Percentiles rank a stretch among this genome's conserved stretches.
Conservation (phyloP, 371 early-diverging fungal species). For the Mortierella sp. region DNA sequence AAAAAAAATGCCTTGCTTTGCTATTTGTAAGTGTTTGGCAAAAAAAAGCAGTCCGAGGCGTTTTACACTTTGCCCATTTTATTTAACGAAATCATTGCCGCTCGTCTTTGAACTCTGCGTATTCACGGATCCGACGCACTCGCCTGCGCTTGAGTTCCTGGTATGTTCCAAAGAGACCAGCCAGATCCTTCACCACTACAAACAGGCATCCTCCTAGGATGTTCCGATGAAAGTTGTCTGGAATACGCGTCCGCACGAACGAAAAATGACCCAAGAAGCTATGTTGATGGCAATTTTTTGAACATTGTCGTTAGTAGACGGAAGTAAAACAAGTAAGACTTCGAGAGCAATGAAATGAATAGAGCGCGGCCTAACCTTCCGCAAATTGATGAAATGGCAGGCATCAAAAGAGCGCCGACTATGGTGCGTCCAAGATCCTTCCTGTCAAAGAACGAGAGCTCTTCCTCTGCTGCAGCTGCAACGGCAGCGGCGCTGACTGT, state of each 20-base stretch:
- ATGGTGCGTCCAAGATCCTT: conserved; percentile 65
- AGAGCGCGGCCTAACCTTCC: conserved; percentile 60
- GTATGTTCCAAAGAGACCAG: conserved; percentile 46
- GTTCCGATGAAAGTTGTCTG: conserved; percentile 72
- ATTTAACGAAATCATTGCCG: conserved; percentile 7
- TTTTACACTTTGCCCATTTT: not conserved
- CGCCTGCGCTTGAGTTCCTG: conserved; percentile 55
- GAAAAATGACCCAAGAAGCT: conserved; percentile 65
- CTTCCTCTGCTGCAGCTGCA: conserved; percentile 46
- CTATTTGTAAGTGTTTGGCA: not conserved
- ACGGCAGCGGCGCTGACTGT: conserved; percentile 26
- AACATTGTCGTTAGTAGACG: not conserved
- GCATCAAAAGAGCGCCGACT: conserved; percentile 68
- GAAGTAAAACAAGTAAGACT: not conserved
- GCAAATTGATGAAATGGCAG: conserved; percentile 62
- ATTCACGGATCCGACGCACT: conserved; percentile 54
- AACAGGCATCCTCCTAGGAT: conserved; percentile 74
- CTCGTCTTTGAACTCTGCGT: conserved; percentile 56
- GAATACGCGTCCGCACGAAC: conserved; percentile 64
- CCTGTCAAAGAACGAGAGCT: conserved; percentile 52
- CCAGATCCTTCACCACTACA: conserved; percentile 67
- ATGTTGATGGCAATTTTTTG: not conserved
- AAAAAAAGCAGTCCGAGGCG: not conserved
- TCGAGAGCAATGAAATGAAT: not conserved
- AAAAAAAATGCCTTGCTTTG: not conserved